phyloP scores from a whole-genome alignment of 2,329 filamentous ascomycete genomes.

The Cladosporium colombiae region DNA sequence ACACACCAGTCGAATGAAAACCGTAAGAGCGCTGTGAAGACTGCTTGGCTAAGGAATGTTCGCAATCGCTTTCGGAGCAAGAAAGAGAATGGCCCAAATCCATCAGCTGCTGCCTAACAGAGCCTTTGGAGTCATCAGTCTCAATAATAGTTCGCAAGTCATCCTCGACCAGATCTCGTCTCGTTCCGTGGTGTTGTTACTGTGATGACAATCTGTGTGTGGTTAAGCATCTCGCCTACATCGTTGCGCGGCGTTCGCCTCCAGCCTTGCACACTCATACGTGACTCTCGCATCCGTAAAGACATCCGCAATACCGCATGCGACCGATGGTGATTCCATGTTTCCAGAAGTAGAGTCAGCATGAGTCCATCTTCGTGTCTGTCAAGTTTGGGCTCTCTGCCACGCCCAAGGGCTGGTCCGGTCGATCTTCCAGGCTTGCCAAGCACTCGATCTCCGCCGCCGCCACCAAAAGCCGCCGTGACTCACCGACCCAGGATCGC shows the following conservation, averaged over 20 bases:
- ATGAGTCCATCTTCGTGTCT: background rate
- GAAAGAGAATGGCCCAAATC: background rate
- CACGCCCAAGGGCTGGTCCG: background rate
- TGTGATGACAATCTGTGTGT: background rate
- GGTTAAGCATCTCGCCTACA: background rate
- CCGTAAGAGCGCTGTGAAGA: background rate
- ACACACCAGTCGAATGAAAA: background rate
- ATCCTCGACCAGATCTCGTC: background rate
- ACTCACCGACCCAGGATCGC: background rate
- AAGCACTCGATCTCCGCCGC: slow-evolving; percentile 8
- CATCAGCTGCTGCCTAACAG: background rate
- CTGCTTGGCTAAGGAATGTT: background rate
- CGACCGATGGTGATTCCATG: slow-evolving; percentile 2
- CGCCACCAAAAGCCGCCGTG: background rate
- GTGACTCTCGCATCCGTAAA: background rate
- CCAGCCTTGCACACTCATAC: background rate
- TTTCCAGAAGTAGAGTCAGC: background rate
- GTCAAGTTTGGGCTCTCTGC: background rate
- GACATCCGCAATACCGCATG: background rate
- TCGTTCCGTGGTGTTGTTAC: background rate
- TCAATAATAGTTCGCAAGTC: background rate
- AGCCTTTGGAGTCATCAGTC: background rate
- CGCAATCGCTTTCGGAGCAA: background rate
- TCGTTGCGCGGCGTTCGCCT: background rate
- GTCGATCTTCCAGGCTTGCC: background rate